Conservation (phyloP, 495 filamentous ascomycete species). For the Penicillium longicatenatum region DNA sequence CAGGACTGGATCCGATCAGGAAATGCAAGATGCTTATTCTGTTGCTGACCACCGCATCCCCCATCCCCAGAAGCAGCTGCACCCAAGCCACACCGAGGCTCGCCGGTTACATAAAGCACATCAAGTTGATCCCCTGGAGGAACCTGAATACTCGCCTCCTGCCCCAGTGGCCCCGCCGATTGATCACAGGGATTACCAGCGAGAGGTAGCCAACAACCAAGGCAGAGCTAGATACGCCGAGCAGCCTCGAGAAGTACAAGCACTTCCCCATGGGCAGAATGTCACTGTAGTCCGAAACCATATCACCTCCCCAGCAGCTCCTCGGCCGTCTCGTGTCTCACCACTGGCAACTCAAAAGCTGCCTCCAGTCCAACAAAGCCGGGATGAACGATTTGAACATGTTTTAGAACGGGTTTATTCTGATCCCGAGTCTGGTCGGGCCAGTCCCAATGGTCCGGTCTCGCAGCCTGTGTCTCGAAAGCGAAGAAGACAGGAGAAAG, state of each 20-base stretch:
- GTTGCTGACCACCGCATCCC: conserved; percentile 43
- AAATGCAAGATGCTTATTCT: conserved; percentile 50
- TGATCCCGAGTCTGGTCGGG: conserved; percentile 29
- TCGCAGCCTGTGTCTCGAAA: conserved; percentile 47
- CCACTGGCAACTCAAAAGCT: conserved; percentile 67
- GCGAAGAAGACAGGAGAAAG: conserved; percentile 47
- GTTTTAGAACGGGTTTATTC: conserved; percentile 25
- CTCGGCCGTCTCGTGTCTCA: conserved; percentile 80
- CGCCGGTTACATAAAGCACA: conserved; percentile 24
- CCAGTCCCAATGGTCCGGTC: conserved; percentile 39
- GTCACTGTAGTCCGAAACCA: conserved; percentile 59
- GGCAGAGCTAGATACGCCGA: conserved; percentile 25
- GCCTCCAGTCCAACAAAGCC: conserved; percentile 46
- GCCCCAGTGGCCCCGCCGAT: conserved; percentile 43
- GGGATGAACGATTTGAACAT: conserved; percentile 30
- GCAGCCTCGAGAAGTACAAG: conserved; percentile 24
- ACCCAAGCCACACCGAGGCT: conserved; percentile 22
- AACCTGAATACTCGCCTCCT: conserved; percentile 54
- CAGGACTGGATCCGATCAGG: conserved; percentile 46
- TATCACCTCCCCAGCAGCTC: conserved; percentile 73
- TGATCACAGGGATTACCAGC: conserved; percentile 31
- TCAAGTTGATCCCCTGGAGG: conserved; percentile 38
- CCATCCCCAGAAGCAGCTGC: conserved; percentile 34
- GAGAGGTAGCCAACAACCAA: conserved; percentile 19
- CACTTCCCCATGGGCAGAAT: conserved; percentile 31